Percentiles rank a stretch among this genome's conserved stretches.
Evolutionary conservation across 1,284 basidiomycete species (phyloP).

Genomic region (Garcileccinum viscosum): DNA sequence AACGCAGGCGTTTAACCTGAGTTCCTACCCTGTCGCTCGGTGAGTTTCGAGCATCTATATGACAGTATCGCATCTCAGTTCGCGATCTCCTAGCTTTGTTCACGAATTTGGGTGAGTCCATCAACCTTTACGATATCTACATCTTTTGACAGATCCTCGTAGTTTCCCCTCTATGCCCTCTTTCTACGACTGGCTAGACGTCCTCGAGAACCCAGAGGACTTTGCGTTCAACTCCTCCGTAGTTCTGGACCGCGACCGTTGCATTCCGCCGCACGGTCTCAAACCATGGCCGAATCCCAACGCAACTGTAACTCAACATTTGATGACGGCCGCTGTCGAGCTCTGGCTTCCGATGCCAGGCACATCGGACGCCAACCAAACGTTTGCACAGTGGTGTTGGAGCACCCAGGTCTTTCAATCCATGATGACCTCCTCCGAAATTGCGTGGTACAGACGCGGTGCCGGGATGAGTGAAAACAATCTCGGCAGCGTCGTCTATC

Average conservation of each 20-base stretch:
- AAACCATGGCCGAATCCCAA: constrained; percentile 66
- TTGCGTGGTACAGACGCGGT: constrained; percentile 33
- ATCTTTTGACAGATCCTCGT: not conserved
- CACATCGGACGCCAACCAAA: constrained; percentile 55
- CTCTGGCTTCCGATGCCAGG: constrained; percentile 59
- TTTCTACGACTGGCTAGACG: constrained; percentile 51
- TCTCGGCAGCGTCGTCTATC: constrained; percentile 40
- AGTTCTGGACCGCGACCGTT: not conserved
- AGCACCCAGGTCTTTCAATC: constrained; percentile 65
- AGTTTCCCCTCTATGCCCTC: constrained; percentile 64
- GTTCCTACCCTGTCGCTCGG: constrained; percentile 61
- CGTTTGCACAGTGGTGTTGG: constrained; percentile 57
- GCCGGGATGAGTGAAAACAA: constrained; percentile 42
- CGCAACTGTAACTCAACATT: constrained; percentile 57
- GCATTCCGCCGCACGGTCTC: constrained; percentile 41
- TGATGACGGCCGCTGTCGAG: constrained; percentile 60
- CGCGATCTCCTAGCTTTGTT: not conserved
- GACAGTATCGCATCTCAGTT: not conserved
- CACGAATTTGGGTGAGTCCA: not conserved
- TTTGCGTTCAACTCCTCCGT: constrained; percentile 41
- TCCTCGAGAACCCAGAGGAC: constrained; percentile 54
- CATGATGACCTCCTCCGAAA: constrained; percentile 38
- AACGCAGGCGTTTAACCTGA: constrained; percentile 32
- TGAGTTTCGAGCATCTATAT: constrained; percentile 20
- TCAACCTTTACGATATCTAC: not conserved